These are phyloP conservation scores for Bombardia bombarda DNA, from an alignment of 495 filamentous ascomycete species.

Conservation along the genomic window DNA sequence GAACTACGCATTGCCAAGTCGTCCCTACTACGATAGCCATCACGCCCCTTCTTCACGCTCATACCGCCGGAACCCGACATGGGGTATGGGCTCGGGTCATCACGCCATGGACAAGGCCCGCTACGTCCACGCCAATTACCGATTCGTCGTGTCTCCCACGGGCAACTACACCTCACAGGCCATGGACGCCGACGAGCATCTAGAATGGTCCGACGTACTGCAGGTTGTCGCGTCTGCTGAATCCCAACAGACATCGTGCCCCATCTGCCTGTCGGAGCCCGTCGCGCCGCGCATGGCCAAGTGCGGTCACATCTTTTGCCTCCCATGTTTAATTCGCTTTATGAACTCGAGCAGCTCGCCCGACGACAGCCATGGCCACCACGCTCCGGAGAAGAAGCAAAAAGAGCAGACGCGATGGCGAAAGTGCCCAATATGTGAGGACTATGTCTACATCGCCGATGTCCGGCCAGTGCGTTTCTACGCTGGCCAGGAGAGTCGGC, in stretches of 20 bases:
- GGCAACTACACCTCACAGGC: constrained; percentile 74
- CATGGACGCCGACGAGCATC: constrained; percentile 77
- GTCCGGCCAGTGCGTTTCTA: constrained; percentile 90
- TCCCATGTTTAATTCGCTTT: constrained; percentile 88
- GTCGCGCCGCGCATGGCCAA: constrained; percentile 95
- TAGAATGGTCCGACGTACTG: constrained; percentile 85
- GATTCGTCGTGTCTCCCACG: constrained; percentile 84
- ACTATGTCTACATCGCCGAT: constrained; percentile 78
- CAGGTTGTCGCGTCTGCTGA: constrained; percentile 86
- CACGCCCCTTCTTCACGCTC: constrained; percentile 43
- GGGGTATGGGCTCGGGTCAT: constrained; percentile 84
- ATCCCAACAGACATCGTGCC: constrained; percentile 81
- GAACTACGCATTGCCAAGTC: constrained; percentile 79
- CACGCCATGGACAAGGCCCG: constrained; percentile 87
- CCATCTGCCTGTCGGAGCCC: constrained; percentile 85
- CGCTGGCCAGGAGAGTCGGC: constrained; percentile 72
- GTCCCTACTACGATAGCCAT: constrained; percentile 52
- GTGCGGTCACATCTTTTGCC: constrained; percentile 95
- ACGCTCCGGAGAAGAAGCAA: constrained; percentile 57
- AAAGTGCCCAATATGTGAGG: constrained; percentile 95
- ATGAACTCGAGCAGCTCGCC: constrained; percentile 79
- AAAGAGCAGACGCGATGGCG: constrained; percentile 65
- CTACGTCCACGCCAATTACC: constrained; percentile 95
- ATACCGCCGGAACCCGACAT: constrained; percentile 61
- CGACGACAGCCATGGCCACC: constrained; percentile 44